Base-by-base conservation (phyloP, 164 flowering plant genomes). In the Tinospora cordifolia region DNA sequence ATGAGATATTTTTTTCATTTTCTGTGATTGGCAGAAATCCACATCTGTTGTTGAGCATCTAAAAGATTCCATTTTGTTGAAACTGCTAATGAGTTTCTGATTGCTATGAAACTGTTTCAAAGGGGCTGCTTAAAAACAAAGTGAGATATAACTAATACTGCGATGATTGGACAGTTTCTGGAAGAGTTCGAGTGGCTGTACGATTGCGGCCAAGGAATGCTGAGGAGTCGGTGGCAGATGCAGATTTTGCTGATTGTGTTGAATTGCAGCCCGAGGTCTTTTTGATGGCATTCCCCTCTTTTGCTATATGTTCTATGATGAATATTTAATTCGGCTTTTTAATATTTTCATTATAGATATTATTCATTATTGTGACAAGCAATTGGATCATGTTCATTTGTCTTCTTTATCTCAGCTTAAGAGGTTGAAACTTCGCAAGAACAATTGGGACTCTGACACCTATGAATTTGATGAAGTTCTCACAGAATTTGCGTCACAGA, bases 221-320 rank as follows among this genome's bases (percentile, higher is more conserved):
- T 39, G 98, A 95, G 75, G 99, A 95, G 76, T 71, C 68, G 72
- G 86, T 81, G 36, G 88, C 92, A 13, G 99, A 95, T 85, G 96
- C 98, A 65, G 99, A 95, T 83, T 95, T 95, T 87, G 98, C 93
- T 66, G 98, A 92, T 79, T 95, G 99, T 79, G 99, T 95, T 17
- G 97, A 95, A 71, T 74, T 95, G 73, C 99, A 86, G 78, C 98
- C 98, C 30, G 98, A 93, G 98, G 98, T 89, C 70, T 25, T 59
- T 40, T 17, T 65, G 39, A 51, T 71, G 62, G 34, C 51, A 17
- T 6, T 24, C 15, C 49, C 49, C 34, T 65, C 47, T 24, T 22
- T 30, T 2, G 62, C 65, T 68, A 7, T 40, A 68, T 22, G 26
- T 68, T 64, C 30, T 67, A 0, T 21, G 26, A 22, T 10, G 14